Evolutionary conservation across 1,284 basidiomycete species (phyloP).

Genomic region (Earliella scabrosa): DNA sequence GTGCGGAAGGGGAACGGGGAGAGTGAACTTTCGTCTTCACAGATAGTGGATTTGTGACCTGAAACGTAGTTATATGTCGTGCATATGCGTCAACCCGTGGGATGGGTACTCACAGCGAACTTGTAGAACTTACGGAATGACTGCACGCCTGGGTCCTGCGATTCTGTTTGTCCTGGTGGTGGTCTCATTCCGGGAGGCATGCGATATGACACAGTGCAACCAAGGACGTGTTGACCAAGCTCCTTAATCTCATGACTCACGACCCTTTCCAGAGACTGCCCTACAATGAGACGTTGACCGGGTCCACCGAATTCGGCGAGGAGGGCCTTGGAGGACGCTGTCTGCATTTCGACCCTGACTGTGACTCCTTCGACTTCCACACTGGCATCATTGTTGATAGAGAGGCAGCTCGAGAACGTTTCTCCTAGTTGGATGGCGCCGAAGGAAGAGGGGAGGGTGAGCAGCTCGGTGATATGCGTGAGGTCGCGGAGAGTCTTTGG

Average conservation of each 20-base stretch:
- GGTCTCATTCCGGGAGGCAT: slow-evolving; percentile 58
- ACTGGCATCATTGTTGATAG: slow-evolving; percentile 77
- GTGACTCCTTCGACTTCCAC: slow-evolving; percentile 61
- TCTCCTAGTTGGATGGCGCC: slow-evolving; percentile 83
- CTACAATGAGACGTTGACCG: slow-evolving; percentile 47
- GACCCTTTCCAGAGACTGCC: slow-evolving; percentile 65
- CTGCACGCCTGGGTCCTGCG: slow-evolving; percentile 62
- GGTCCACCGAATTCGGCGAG: slow-evolving; percentile 67
- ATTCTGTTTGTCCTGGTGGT: slow-evolving; percentile 50
- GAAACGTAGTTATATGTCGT: neutral
- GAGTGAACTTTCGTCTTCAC: slow-evolving; percentile 89
- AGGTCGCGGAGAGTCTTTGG: slow-evolving; percentile 83
- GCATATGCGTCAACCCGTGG: neutral
- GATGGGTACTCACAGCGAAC: slow-evolving; percentile 67
- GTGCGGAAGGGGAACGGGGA: slow-evolving; percentile 71
- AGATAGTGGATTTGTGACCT: slow-evolving; percentile 76
- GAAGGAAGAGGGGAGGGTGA: slow-evolving; percentile 77
- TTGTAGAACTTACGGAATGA: slow-evolving; percentile 90
- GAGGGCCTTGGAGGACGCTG: slow-evolving; percentile 62
- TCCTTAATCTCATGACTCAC: slow-evolving; percentile 85
- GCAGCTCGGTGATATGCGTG: slow-evolving; percentile 69
- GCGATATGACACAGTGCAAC: slow-evolving; percentile 74
- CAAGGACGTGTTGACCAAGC: slow-evolving; percentile 80
- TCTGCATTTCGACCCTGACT: slow-evolving; percentile 79
- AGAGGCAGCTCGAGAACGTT: slow-evolving; percentile 78